Evolutionary conservation across 257 asterid species (phyloP), one percentile per base, ranked within the genome.

Genomic region (Fraxinus americana): DNA sequence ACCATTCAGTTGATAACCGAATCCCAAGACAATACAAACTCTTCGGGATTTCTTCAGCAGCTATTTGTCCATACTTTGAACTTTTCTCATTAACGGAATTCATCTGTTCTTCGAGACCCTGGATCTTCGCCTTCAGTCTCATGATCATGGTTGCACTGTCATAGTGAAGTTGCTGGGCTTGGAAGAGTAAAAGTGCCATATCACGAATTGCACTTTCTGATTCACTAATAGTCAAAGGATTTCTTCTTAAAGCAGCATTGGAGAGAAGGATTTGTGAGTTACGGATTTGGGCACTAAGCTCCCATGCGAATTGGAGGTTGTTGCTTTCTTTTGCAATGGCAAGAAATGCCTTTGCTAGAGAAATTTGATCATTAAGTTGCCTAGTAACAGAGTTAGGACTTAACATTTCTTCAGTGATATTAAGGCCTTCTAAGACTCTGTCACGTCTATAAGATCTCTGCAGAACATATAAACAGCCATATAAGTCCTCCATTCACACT

Each of bases 31-130:
- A 87, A 57, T 87, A 83, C 59, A 87, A 75, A 50, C 87, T 83
- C 79, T 83, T 87, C 1, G 89, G 91, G 35, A 87, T 82, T 87
- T 79, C 89, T 75, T 87, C 91, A 70, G 89, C 91, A 66, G 89
- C 89, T 68, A 87, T 81, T 78, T 87, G 91, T 39, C 83, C 85
- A 75, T 76, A 87, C 65, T 85, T 85, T 19, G 91, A 85, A 81
- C 91, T 87, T 78, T 85, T 85, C 67, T 83, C 89, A 38, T 30
- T 81, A 21, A 83, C 27, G 39, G 91, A 81, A 70, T 77, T 85
- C 54, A 59, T 80, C 78, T 85, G 91, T 59, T 87, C 87, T 73
- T 87, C 91, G 30, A 87, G 89, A 71, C 83, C 84, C 75, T 87
- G 91, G 69, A 87, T 83, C 67, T 83, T 81, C 10, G 79, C 86